These are phyloP conservation scores for Fusarium sp. DNA, from an alignment of 2,329 filamentous ascomycete species.

Conservation along the genomic window DNA sequence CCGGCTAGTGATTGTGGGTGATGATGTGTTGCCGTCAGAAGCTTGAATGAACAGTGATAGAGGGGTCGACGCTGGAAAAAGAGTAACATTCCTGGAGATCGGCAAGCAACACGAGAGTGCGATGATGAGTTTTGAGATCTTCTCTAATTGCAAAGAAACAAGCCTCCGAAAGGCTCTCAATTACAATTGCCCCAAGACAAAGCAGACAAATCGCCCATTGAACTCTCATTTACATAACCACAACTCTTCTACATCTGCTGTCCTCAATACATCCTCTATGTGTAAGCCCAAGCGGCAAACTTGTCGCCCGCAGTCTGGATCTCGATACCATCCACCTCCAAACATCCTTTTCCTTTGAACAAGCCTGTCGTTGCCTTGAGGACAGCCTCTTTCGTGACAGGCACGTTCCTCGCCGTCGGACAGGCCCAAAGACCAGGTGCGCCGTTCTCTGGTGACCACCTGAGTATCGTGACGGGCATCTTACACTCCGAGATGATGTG, in stretches of 20 bases:
- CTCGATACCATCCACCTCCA: conserved; percentile 51
- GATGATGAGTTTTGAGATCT: background rate
- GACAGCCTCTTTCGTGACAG: conserved; percentile 34
- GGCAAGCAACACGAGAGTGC: background rate
- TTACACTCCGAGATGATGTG: conserved; percentile 45
- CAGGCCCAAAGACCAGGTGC: conserved; percentile 48
- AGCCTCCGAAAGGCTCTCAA: background rate
- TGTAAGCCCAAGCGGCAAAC: conserved; percentile 57
- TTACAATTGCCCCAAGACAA: background rate
- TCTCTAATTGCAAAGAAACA: background rate
- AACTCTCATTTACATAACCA: background rate
- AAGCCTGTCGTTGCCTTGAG: conserved; percentile 45
- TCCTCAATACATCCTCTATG: conserved; percentile 35
- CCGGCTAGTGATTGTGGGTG: no score
- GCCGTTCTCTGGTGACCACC: conserved; percentile 43
- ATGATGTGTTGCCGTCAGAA: no score
- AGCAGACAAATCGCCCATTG: background rate
- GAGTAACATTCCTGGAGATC: background rate
- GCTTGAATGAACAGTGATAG: no score
- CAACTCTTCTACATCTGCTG: background rate
- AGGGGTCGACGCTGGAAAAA: no score
- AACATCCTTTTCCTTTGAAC: conserved; percentile 49
- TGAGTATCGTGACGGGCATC: conserved; percentile 40
- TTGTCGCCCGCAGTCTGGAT: conserved; percentile 44
- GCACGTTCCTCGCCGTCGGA: conserved; percentile 24